These are phyloP conservation scores for Cadophora luteo-olivacea DNA, from an alignment of 2,329 filamentous ascomycete species.

Conservation along the genomic window DNA sequence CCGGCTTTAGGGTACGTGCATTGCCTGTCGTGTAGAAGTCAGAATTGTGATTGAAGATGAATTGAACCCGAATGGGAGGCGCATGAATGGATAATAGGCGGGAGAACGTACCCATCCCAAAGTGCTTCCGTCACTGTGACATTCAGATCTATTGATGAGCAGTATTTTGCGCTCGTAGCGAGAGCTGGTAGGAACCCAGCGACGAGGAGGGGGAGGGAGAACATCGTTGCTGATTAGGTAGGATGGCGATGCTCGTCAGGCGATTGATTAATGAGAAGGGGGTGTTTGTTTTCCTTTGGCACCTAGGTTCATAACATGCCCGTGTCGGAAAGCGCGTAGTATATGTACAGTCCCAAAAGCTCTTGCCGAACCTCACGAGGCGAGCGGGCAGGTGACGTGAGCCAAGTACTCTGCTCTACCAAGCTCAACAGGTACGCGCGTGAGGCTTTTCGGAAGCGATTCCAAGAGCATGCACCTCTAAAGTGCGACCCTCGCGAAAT, in stretches of 20 bases:
- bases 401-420: not conserved
- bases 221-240: constrained; percentile 7
- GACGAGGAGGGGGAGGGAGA: constrained; percentile 8
- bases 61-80: not conserved
- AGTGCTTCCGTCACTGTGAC: constrained; percentile 11
- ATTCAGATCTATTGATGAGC: constrained; percentile 8
- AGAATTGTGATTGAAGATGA: not conserved
- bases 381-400: not conserved
- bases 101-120: constrained; percentile 16
- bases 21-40: not conserved
- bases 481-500: too few relatives aligned
- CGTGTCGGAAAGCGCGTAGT: not conserved
- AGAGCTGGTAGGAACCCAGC: not conserved
- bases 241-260: not conserved
- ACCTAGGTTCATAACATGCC: too few relatives aligned
- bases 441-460: not conserved
- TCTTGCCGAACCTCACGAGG: not conserved
- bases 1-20: constrained; percentile 20
- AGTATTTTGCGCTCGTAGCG: constrained; percentile 1
- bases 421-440: not conserved
- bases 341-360: not conserved
- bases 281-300: too few relatives aligned
- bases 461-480: too few relatives aligned
- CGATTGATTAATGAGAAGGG: not conserved
- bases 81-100: too few relatives aligned